These are phyloP conservation scores for Malbranchea zuffiana DNA, from an alignment of 2,329 filamentous ascomycete genomes.

Conservation along the genomic window DNA sequence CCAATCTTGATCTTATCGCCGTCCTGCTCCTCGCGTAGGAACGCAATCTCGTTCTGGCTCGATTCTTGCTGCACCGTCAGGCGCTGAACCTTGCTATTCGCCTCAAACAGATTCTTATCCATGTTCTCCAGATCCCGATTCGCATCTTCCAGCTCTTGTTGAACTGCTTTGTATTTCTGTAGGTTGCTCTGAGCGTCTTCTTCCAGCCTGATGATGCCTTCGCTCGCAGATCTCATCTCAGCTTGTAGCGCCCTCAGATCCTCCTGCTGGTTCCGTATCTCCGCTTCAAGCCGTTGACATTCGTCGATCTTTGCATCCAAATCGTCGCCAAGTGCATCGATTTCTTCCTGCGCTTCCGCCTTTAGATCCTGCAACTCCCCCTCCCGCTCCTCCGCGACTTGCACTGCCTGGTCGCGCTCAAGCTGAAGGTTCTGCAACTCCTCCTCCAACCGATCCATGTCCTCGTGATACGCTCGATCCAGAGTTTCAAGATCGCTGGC, in stretches of 20 bases:
- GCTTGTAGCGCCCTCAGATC: constrained; percentile 85
- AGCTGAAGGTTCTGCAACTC: constrained; percentile 68
- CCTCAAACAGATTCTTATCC: constrained; percentile 71
- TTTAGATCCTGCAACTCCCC: constrained; percentile 41
- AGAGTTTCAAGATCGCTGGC: constrained; percentile 68
- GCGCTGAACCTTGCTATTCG: constrained; percentile 77
- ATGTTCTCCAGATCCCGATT: constrained; percentile 79
- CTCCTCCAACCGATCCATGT: constrained; percentile 66
- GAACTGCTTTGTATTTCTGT: constrained; percentile 67
- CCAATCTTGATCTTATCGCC: constrained; percentile 96
- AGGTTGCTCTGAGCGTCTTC: constrained; percentile 76
- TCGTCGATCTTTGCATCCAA: constrained; percentile 62
- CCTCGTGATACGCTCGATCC: constrained; percentile 63
- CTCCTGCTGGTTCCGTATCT: constrained; percentile 66
- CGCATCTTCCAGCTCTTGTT: constrained; percentile 69
- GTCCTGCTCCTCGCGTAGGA: constrained; percentile 93
- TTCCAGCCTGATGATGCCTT: constrained; percentile 74
- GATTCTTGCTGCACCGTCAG: constrained; percentile 87
- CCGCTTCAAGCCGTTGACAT: constrained; percentile 56
- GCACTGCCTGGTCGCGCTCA: constrained; percentile 76
- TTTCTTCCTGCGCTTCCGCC: constrained; percentile 48
- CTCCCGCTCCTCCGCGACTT: constrained; percentile 57
- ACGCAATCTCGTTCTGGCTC: constrained; percentile 83
- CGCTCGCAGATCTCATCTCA: constrained; percentile 86
- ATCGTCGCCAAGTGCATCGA: constrained; percentile 50